Base-by-base conservation (phyloP, 108 stramenopile species). In the Skeletonema potamos region DNA sequence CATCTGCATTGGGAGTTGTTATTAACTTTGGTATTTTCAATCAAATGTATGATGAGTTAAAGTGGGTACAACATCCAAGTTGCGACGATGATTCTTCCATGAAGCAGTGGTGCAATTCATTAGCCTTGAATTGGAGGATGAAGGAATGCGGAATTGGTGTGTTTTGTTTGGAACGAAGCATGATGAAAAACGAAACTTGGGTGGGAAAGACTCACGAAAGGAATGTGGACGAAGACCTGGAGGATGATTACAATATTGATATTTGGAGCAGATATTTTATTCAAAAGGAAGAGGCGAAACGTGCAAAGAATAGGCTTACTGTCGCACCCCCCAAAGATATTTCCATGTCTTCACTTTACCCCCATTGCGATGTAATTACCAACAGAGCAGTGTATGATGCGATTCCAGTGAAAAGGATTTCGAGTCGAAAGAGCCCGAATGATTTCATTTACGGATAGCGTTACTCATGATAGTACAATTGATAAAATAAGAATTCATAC, bases 71-170 rank as follows among this genome's bases (percentile, higher is more conserved):
- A 33, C 72, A 76, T 62, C 57, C 69, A 29, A 64, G 46, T 11
- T 60, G 59, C 10, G 51, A 34, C 8, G 74, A 79, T 33, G 20
- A 55, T 27, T 8, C 34, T 9, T 51, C 56, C 10, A 74, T 87
- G 61, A 72, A 77, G 43, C 44, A 54, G 26, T 91, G 89, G 89
- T 87, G 82, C 71, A 69, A 79, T 39, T 61, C 67, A 3, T 72
- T 88, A 24, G 82, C 87, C 4, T 58, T 88, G 58, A 88, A 87
- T 66, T 79, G 83, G 70, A 82, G 87, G 15, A 85, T 87, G 86
- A 77, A 48, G 37, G 73, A 85, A 44, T 54, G 79, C 56, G 37
- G 79, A 7, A 70, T 82, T 15, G 88, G 88, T 1, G 74, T 87
- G 6, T 89, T 81, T 72, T 81, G 83, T 54, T 62, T 77, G 30